Percentiles rank a stretch among this genome's conserved stretches.
phyloP scores from a whole-genome alignment of 2,329 filamentous ascomycete species.

The Chrysosporium queenslandicum region DNA sequence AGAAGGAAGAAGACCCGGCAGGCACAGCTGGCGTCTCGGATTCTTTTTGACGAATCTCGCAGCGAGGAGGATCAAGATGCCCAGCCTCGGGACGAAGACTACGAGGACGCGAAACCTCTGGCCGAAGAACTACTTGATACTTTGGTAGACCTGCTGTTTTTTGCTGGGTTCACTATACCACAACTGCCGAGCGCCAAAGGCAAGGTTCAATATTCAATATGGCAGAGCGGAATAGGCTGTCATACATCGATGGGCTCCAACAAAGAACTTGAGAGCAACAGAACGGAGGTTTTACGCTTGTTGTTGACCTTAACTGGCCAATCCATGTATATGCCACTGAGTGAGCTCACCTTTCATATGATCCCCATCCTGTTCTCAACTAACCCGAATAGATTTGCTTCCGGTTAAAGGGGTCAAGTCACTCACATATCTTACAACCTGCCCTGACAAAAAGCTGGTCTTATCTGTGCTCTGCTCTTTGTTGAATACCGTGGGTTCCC shows the following conservation, averaged over 20 bases:
- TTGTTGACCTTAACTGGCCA: conserved; percentile 78
- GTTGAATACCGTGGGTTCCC: conserved; percentile 66
- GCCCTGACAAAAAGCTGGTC: conserved; percentile 81
- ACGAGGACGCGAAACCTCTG: conserved; percentile 73
- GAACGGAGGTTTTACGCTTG: conserved; percentile 78
- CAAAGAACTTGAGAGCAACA: conserved; percentile 86
- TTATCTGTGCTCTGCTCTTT: conserved; percentile 84
- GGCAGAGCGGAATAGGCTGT: conserved; percentile 95
- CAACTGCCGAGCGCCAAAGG: conserved; percentile 58
- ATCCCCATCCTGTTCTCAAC: neutral
- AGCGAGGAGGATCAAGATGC: conserved; percentile 40
- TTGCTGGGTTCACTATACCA: conserved; percentile 77
- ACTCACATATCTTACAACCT: conserved; percentile 81
- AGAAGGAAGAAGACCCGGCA: conserved; percentile 62
- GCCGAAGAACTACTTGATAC: conserved; percentile 90
- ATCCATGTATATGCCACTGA: conserved; percentile 84
- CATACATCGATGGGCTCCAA: conserved; percentile 79
- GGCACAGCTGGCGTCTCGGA: conserved; percentile 57
- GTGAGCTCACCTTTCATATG: conserved; percentile 31
- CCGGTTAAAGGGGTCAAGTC: conserved; percentile 74
- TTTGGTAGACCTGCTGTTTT: conserved; percentile 81
- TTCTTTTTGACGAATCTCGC: conserved; percentile 70
- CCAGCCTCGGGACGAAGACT: conserved; percentile 48
- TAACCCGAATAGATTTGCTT: conserved; percentile 44
- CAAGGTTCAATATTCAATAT: conserved; percentile 87